A percentile compares a stretch with the other conserved stretches of the same genome.
Evolutionary conservation across 139 green algal species (phyloP).

Genomic region (Zygnema circumcarinatum): DNA sequence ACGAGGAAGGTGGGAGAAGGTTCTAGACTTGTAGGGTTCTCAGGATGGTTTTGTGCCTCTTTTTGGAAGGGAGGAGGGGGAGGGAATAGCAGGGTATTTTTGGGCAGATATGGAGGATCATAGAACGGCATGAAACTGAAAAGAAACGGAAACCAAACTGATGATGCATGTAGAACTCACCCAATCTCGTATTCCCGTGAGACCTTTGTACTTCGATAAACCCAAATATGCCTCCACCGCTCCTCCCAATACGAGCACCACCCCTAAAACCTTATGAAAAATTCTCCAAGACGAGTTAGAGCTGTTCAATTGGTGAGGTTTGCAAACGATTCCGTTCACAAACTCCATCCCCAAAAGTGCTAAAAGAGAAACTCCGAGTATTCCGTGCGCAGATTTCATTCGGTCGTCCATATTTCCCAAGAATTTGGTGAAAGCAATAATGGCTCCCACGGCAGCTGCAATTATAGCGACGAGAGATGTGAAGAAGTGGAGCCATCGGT

Average conservation of each 20-base stretch:
- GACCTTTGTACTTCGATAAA: background rate
- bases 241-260: background rate
- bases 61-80: too few species aligned
- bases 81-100: too few species aligned
- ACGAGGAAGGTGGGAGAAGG: too few species aligned
- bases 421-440: slow-evolving; percentile 25
- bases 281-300: background rate
- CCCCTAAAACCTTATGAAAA: slow-evolving; percentile 7
- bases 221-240: background rate
- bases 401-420: background rate
- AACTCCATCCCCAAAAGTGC: background rate
- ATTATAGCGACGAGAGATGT: background rate
- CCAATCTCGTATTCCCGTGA: background rate
- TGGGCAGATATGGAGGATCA: background rate
- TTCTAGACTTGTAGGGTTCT: too few species aligned
- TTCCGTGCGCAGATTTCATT: slow-evolving; percentile 5
- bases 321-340: slow-evolving; percentile 16
- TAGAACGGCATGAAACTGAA: background rate
- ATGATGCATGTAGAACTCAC: background rate
- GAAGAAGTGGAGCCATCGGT: slow-evolving; percentile 11
- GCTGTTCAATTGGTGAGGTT: background rate
- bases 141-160: background rate
- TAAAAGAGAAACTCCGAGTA: background rate
- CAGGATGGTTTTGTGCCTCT: too few species aligned
- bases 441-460: background rate